Conservation (phyloP, 2,329 filamentous ascomycete species). For the Alternaria panax region DNA sequence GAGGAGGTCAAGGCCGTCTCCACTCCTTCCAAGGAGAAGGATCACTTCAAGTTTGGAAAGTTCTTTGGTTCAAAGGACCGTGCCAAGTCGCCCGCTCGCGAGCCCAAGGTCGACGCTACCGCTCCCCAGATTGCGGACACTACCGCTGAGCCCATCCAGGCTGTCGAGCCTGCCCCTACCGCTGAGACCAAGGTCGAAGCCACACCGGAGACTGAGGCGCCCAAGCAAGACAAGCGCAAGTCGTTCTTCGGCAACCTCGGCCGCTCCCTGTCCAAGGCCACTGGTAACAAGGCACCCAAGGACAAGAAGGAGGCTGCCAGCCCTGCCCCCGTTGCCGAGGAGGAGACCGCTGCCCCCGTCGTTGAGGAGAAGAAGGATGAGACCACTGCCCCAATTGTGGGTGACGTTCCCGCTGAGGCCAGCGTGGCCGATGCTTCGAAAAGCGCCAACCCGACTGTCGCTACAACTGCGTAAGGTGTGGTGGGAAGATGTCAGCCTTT, state of each 20-base stretch:
- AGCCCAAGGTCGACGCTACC: slow-evolving; percentile 54
- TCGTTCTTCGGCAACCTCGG: slow-evolving; percentile 80
- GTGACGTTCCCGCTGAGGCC: slow-evolving; percentile 48
- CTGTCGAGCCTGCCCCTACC: slow-evolving; percentile 35
- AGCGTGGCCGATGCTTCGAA: slow-evolving; percentile 51
- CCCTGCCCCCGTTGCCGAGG: slow-evolving; percentile 43
- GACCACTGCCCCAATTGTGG: slow-evolving; percentile 30
- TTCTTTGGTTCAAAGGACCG: slow-evolving; percentile 62
- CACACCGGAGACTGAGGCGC: slow-evolving; percentile 45
- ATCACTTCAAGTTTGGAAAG: slow-evolving; percentile 62
- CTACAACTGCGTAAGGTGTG: slow-evolving; percentile 54
- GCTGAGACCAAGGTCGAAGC: slow-evolving; percentile 56
- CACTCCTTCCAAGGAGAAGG: slow-evolving; percentile 55
- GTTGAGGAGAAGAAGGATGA: slow-evolving; percentile 40
- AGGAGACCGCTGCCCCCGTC: slow-evolving; percentile 39
- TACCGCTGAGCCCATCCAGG: background rate
- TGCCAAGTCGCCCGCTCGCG: slow-evolving; percentile 52
- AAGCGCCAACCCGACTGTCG: slow-evolving; percentile 48
- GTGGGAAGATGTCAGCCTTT: slow-evolving; percentile 49
- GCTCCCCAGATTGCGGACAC: slow-evolving; percentile 46
- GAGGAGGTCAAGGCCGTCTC: slow-evolving; percentile 43
- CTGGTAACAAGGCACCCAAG: slow-evolving; percentile 46
- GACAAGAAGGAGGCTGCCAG: slow-evolving; percentile 41
- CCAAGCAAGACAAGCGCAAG: slow-evolving; percentile 79
- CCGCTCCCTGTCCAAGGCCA: slow-evolving; percentile 53